Percentiles rank a stretch among this genome's conserved stretches.
These are phyloP conservation scores for Quillaja saponaria DNA, from an alignment of 306 rosid species.

Conservation along the genomic window DNA sequence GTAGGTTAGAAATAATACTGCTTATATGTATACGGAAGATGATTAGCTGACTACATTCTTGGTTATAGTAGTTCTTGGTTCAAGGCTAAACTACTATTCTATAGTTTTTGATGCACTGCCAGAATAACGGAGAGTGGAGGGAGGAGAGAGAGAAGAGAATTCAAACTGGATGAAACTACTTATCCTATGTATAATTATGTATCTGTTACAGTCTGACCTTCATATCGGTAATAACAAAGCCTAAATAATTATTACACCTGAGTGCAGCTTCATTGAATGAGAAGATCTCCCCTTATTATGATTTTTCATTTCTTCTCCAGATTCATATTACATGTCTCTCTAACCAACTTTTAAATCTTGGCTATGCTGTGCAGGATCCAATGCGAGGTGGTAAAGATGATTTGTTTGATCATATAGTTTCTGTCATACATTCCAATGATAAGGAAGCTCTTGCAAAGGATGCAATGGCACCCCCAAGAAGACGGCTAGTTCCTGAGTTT, in stretches of 20 bases:
- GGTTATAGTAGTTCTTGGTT: neutral
- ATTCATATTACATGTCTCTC: neutral
- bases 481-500: constrained; percentile 80
- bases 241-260: neutral
- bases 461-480: constrained; percentile 65
- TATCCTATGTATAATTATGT: no score
- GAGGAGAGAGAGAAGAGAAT: no score
- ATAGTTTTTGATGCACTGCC: neutral
- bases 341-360: constrained; percentile 5
- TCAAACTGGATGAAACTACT: no score
- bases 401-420: constrained; percentile 64
- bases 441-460: constrained; percentile 69
- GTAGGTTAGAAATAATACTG: no score
- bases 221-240: no score
- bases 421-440: constrained; percentile 67
- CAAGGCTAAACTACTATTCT: neutral
- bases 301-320: neutral
- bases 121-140: no score
- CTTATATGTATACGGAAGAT: no score
- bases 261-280: neutral
- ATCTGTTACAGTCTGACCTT: neutral
- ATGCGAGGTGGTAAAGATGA: constrained; percentile 87
- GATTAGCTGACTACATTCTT: no score
- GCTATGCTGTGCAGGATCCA: constrained; percentile 70
- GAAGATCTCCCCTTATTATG: no score